Evolutionary conservation across 306 rosid species (phyloP), one percentile per base, ranked within the genome.

Genomic region (Quercus bicolor): DNA sequence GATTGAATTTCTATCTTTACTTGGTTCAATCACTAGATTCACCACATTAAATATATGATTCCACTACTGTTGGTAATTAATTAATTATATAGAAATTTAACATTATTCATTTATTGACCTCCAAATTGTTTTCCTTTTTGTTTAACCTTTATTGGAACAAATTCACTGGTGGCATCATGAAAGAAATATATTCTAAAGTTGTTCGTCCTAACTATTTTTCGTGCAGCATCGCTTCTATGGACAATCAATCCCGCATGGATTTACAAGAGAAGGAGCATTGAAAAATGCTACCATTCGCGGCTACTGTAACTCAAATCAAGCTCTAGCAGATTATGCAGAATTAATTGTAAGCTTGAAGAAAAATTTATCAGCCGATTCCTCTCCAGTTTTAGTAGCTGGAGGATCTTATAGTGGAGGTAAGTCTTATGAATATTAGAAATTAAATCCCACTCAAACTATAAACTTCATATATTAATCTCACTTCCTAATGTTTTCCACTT

Each of bases 261-360:
- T 7, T 11, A 11, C 97, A 4, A 84, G 88, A 55, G 81, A 88
- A 70, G 90, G 83, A 72, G 97, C 91, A 34, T 59, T 84, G 9
- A 81, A 77, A 51, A 91, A 91, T 75, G 88, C 90, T 70, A 84
- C 76, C 64, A 87, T 86, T 34, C 66, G 83, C 20, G 97, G 93
- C 0, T 93, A 91, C 84, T 89, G 91, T 70, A 93, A 80, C 83
- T 91, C 97, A 8, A 94, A 96, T 37, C 96, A 90, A 73, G 97
- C 94, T 3, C n/a, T 93, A 73, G 95, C 93, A 70, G 94, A 93
- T 79, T 89, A 93, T 79, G 97, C 94, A 37, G 86, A 34, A 43
- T 37, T 90, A 26, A 77, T 90, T 13, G 40, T 83, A 26, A 82
- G 87, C 53, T 29, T 88, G 5, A 90, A 88, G 81, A 64, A 85